phyloP scores from a whole-genome alignment of 2,329 filamentous ascomycete genomes.

The Purpureocillium takamizusanense region DNA sequence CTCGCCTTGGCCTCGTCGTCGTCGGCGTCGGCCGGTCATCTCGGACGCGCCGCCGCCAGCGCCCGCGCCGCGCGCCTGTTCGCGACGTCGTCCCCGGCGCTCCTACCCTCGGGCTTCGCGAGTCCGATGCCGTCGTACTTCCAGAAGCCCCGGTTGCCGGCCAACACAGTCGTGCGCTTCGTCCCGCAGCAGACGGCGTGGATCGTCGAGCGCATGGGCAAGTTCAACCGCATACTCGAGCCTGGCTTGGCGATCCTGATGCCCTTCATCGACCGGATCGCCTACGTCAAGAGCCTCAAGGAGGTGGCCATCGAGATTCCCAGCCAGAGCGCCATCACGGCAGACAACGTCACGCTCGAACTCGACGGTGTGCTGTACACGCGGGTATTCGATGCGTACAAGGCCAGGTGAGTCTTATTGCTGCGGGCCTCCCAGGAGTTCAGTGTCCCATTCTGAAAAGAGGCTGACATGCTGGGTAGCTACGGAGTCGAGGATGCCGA shows the following conservation, averaged over 20 bases:
- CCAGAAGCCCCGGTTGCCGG: constrained; percentile 63
- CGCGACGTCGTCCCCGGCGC: constrained; percentile 19
- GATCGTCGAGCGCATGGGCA: constrained; percentile 99
- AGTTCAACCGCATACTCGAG: constrained; percentile 87
- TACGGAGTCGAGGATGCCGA: constrained; percentile 98
- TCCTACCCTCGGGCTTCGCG: constrained; percentile 21
- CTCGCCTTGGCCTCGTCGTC: constrained; percentile 1
- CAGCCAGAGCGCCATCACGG: constrained; percentile 94
- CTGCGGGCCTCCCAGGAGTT: background rate
- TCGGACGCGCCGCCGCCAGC: constrained; percentile 6
- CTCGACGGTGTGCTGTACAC: constrained; percentile 95
- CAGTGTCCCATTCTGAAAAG: no score
- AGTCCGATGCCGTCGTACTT: constrained; percentile 63
- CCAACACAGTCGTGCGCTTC: constrained; percentile 92
- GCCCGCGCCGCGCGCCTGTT: constrained; percentile 16
- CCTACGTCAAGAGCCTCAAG: constrained; percentile 96
- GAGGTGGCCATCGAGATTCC: constrained; percentile 95
- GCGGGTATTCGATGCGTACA: constrained; percentile 94
- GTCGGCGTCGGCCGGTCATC: no score
- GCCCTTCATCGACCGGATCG: constrained; percentile 88
- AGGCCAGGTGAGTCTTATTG: constrained; percentile 61
- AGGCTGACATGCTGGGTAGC: constrained; percentile 42
- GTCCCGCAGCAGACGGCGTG: constrained; percentile 99
- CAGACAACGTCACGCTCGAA: constrained; percentile 95
- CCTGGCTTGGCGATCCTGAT: constrained; percentile 84